Evolutionary conservation across 2,329 filamentous ascomycete genomes (phyloP), one percentile per base, ranked within the genome.

Genomic region (Cladosporium sphaerospermum): DNA sequence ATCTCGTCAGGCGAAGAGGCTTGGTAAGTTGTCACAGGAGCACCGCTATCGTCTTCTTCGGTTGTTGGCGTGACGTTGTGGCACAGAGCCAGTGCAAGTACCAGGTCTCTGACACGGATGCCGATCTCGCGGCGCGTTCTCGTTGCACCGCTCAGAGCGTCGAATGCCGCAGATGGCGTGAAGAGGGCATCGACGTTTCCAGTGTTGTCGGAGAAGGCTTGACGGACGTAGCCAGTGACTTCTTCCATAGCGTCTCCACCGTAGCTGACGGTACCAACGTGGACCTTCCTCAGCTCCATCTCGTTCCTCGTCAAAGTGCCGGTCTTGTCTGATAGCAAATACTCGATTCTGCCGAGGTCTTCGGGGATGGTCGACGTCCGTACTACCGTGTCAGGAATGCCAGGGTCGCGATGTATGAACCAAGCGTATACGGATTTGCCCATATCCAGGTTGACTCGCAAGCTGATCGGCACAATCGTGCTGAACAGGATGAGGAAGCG

Each of bases 181-280:
- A 89, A 82, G 18, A 95, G 75, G 18, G 61, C 41, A 43, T 67
- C 65, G 3, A 42, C 56, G 2, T 63, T 54, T 16, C 68, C 65
- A 14, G 65, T 63, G 13, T 58, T 41, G 13, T 77, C 67, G 10
- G 84, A 78, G 62, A 97, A 96, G 5, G 86, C 88, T 68, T 96
- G 91, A 57, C 80, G 84, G 47, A 99, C 81, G 66, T 96, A 96
- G 0, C 87, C 81, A 10, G 83, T 76, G 10, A 99, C 93, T 73
- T 99, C 95, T 61, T 97, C 93, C 93, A 99, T 99, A 9, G 93
- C 92, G 67, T 99, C 93, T 62, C 96, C 96, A 33, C 92, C 93
- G 65, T 99, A 99, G 1, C 92, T 97, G 1, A 97, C 93, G 9
- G 93, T 99, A 9, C 95, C 93, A 50, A 99, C 89, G 64, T 99